These are phyloP conservation scores for Fusarium secorum DNA, from an alignment of 2,329 filamentous ascomycete genomes.

Conservation along the genomic window DNA sequence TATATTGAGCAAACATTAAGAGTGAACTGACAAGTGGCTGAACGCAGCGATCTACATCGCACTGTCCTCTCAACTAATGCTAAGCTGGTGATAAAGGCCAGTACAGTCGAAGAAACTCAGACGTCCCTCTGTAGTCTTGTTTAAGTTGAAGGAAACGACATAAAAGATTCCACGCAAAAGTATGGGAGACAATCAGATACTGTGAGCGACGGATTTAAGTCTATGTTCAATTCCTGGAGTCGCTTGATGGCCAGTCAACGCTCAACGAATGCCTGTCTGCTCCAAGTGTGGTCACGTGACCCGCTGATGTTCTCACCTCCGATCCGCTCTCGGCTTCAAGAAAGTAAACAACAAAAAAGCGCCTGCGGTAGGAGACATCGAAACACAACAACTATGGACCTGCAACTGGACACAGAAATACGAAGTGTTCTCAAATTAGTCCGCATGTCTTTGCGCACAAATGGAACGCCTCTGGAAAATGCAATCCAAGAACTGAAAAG, in stretches of 20 bases:
- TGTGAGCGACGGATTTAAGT: rapidly evolving
- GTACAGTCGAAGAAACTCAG: too few relatives aligned
- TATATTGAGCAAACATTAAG: too few relatives aligned
- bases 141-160: background rate
- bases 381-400: background rate
- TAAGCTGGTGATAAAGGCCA: too few relatives aligned
- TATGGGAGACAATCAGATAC: rapidly evolving
- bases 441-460: background rate
- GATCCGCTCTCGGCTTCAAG: too few relatives aligned
- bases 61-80: too few relatives aligned
- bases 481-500: background rate
- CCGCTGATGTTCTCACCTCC: rapidly evolving
- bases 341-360: background rate
- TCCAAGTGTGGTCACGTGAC: background rate
- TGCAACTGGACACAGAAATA: background rate
- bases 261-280: background rate
- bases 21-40: too few relatives aligned
- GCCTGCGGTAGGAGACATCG: too few relatives aligned
- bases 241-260: background rate
- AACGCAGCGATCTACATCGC: too few relatives aligned
- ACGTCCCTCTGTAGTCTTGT: too few relatives aligned
- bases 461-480: background rate
- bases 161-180: rapidly evolving
- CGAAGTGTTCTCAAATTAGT: background rate
- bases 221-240: rapidly evolving